phyloP scores from a whole-genome alignment of 345 rosid genomes.

The Eucalyptus virginea region DNA sequence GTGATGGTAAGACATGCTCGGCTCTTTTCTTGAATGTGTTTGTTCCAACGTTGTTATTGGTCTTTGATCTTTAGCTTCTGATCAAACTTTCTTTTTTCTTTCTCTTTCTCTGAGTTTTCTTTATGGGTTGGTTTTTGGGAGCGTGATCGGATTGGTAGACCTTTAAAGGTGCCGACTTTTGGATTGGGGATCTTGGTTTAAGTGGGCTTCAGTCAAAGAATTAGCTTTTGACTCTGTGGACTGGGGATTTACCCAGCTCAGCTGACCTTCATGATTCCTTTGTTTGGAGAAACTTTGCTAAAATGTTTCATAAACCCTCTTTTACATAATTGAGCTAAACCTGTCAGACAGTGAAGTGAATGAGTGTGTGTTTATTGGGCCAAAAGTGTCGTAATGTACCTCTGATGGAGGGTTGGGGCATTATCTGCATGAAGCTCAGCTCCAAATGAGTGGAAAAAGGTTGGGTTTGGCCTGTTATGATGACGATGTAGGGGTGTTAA shows the following conservation, averaged over 20 bases:
- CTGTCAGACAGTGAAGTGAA: background rate
- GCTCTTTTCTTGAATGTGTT: background rate
- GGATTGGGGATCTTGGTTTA: background rate
- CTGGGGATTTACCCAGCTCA: background rate
- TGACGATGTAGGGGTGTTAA: background rate
- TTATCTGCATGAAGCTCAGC: background rate
- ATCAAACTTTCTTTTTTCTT: background rate
- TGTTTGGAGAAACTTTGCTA: background rate
- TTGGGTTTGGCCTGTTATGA: background rate
- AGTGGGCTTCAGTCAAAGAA: background rate
- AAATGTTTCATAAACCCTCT: background rate
- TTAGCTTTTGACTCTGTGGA: background rate
- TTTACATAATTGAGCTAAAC: background rate
- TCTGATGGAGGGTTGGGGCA: background rate
- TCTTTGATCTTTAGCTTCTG: background rate
- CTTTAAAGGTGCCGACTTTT: background rate
- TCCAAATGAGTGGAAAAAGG: background rate
- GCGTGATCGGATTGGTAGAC: background rate
- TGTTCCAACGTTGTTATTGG: background rate
- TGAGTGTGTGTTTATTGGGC: background rate
- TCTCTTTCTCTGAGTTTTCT: background rate
- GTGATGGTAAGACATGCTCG: conserved; percentile 14
- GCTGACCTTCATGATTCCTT: background rate
- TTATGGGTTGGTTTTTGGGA: background rate
- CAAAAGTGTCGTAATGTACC: background rate